Evolutionary conservation across 2,329 filamentous ascomycete species (phyloP), one percentile per base, ranked within the genome.

Genomic region (Biscogniauxia mediterranea): DNA sequence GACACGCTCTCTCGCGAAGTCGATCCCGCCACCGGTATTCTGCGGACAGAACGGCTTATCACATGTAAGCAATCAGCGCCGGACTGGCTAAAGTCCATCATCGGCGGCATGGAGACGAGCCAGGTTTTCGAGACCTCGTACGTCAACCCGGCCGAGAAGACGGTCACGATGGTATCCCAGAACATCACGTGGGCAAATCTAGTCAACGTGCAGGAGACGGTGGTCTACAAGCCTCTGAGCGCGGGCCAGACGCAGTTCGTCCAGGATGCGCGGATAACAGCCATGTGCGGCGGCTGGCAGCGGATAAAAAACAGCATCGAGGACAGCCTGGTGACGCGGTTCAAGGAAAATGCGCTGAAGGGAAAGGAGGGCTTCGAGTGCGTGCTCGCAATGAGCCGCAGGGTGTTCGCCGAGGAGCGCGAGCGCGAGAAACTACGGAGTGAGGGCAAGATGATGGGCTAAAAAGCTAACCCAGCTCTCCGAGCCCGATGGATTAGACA

Each of bases 221-320:
- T 97, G 65, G 82, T 90, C 59, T 98, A 98, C 80, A 83, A 84
- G 68, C 93, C 92, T 0, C 71, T 81, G 53, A 74, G 74, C 74
- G 71, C 76, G 75, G 76, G 76, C 73, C 83, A 84, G 75, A 99
- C 95, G 2, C 84, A 89, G 65, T 98, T 99, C 74, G 83, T 87
- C 54, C 95, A 99, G 80, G 89, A 92, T 64, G 95, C 95, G 49
- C 88, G 93, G 78, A 94, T 99, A 74, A 97, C 93, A 1, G 95
- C 95, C 0, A 81, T 98, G 9, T 97, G 93, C 76, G 94, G 95
- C 68, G 95, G 95, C 64, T 99, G 95, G 93, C 92, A 97, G 79
- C 92, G 93, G 74, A 93, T 98, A 75, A 95, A 92, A 83, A 97
- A 95, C 79, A 92, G 89, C 75, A 96, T 99, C 70, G 95, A 99